A percentile compares a stretch with the other conserved stretches of the same genome.
phyloP scores from a whole-genome alignment of 208 protist genomes.

The Trypanosoma congolense region DNA sequence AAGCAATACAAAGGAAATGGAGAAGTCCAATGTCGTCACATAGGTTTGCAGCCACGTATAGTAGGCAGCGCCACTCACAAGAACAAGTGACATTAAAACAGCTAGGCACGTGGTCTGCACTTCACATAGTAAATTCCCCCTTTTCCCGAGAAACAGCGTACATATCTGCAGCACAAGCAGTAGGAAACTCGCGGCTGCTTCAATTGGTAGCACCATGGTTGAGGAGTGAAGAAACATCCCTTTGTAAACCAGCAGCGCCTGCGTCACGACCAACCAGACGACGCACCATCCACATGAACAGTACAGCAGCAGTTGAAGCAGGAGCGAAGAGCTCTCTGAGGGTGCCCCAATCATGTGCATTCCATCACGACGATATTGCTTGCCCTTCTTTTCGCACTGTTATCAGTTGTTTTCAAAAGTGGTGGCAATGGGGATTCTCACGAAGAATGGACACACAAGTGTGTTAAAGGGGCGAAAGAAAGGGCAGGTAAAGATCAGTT shows the following conservation, averaged over 20 bases:
- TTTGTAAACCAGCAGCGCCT: constrained; percentile 62
- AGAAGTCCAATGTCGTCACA: constrained; percentile 66
- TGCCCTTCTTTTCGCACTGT: too few species aligned
- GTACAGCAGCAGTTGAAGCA: constrained; percentile 50
- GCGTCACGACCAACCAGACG: constrained; percentile 51
- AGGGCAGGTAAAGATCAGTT: too few species aligned
- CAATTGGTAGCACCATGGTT: constrained; percentile 55
- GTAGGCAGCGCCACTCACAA: constrained; percentile 47
- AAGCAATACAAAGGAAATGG: constrained; percentile 52
- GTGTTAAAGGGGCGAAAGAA: too few species aligned
- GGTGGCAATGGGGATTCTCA: too few species aligned
- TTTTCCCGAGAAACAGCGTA: constrained; percentile 34
- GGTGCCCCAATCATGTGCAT: neutral
- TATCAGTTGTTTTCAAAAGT: too few species aligned
- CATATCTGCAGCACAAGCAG: constrained; percentile 40
- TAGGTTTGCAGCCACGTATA: constrained; percentile 87
- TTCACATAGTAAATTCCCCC: constrained; percentile 53
- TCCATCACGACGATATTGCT: neutral
- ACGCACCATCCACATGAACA: constrained; percentile 29
- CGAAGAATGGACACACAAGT: too few species aligned
- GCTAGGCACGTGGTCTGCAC: constrained; percentile 25
- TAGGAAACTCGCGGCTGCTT: constrained; percentile 48
- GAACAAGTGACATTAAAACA: constrained; percentile 32
- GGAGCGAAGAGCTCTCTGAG: constrained; percentile 30
- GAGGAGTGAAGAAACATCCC: constrained; percentile 49